Conservation (phyloP, 345 rosid genomes). For the Fremontodendron californicum region DNA sequence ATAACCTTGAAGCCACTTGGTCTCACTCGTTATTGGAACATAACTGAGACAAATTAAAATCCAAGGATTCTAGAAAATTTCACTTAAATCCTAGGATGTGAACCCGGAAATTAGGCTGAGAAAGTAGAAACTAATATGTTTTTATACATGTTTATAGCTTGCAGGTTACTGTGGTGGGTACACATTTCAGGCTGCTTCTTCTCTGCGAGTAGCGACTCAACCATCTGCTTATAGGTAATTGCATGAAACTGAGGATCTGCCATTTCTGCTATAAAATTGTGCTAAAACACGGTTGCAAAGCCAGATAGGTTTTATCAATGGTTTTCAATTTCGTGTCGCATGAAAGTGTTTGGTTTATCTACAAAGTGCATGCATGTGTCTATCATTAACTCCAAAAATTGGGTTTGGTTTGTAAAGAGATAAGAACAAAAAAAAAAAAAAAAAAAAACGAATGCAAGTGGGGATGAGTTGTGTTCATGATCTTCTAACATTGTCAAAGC, state of each 20-base stretch:
- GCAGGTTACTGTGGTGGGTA: conserved; percentile 22
- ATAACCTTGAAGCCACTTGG: neutral
- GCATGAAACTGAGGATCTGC: neutral
- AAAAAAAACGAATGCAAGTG: neutral
- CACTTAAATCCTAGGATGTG: neutral
- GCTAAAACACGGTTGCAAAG: neutral
- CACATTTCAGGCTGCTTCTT: conserved; percentile 34
- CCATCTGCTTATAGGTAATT: conserved; percentile 18
- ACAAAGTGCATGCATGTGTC: neutral
- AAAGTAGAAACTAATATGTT: neutral
- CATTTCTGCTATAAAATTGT: neutral
- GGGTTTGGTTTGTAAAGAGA: neutral
- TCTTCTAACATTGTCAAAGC: neutral
- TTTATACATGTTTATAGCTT: conserved; percentile 18
- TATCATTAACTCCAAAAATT: neutral
- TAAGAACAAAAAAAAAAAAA: too few species aligned
- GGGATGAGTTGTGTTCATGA: neutral
- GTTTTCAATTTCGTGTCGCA: neutral
- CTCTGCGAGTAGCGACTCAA: conserved; percentile 21
- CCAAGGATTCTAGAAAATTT: neutral
- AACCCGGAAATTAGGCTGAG: neutral
- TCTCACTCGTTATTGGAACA: too few species aligned
- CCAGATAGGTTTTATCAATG: neutral
- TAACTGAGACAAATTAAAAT: neutral
- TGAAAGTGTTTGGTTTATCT: neutral